Base-by-base conservation (phyloP, 1,139 yeast species). In the Kodamaea arcana region DNA sequence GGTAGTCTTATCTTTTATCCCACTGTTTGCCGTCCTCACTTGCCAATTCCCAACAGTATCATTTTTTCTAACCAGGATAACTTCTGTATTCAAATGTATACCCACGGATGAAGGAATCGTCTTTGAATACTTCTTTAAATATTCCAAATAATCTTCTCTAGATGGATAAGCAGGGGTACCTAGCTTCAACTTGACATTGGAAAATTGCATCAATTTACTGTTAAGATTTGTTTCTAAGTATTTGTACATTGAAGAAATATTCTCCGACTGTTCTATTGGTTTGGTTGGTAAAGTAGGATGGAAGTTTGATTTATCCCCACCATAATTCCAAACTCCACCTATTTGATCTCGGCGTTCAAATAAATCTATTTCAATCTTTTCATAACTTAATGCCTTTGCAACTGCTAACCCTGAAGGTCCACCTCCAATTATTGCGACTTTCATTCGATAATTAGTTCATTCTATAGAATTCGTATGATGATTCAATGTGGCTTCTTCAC, bases 291-390 rank as follows among this genome's bases (percentile, higher is more conserved):
- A 52, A 4, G 44, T 43, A 5, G 67, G 57, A 36, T 17, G 32
- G 20, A 35, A 47, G 30, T 31, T 36, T 4, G 50, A 33, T 43
- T 63, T 65, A 31, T 56, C 49, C 2, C 57, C 54, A 12, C 51
- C 51, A 33, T 65, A 69, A 44, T 65, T 62, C 79, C 80, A 74
- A 12, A 74, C 51, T 0, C 80, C 79, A 22, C 79, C 79, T 10
- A 70, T 47, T 9, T 51, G 43, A 18, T 58, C 52, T 36, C 69
- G 50, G 41, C 72, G 55, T 39, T 74, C 80, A 43, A 49, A 72
- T 11, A 74, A 47, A 37, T 70, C 75, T 20, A 72, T 56, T 3
- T 46, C 32, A 8, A 42, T 42, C 1, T 72, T 69, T 42, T 73
- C 78, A 15, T 55, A 42, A 1, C 68, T 61, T 26, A 72, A 48